phyloP scores from a whole-genome alignment of 257 asterid genomes.

The Fraxinus pennsylvanica region DNA sequence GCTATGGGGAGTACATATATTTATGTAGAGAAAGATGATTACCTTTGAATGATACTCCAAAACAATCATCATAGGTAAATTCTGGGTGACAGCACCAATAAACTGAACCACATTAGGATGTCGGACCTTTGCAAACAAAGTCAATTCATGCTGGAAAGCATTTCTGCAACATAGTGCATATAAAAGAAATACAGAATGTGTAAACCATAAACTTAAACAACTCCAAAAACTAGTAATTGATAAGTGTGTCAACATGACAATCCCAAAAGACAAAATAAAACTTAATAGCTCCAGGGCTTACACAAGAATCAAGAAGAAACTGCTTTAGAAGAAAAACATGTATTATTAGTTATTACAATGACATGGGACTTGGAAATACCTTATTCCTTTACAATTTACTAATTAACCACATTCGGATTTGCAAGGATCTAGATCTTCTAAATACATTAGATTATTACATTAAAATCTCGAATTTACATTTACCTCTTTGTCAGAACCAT shows the following conservation, averaged over 20 bases:
- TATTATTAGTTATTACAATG: not conserved
- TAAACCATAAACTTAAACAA: not conserved
- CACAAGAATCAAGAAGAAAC: conserved; percentile 1
- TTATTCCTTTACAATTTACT: not conserved
- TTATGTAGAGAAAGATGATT: conserved; percentile 25
- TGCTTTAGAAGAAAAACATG: not conserved
- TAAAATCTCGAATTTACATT: not conserved
- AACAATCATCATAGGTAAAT: conserved; percentile 95
- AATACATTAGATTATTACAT: not conserved
- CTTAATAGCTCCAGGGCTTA: not conserved
- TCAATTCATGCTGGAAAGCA: conserved; percentile 78
- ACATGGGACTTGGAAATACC: not conserved
- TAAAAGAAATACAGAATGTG: conserved; percentile 23
- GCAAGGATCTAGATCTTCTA: not conserved
- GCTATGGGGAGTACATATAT: not conserved
- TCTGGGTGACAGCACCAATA: conserved; percentile 98
- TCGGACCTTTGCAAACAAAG: conserved; percentile 85
- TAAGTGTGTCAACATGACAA: not conserved
- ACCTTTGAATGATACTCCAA: conserved; percentile 80
- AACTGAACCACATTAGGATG: conserved; percentile 98
- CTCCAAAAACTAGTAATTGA: not conserved
- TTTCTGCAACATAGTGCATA: conserved; percentile 54
- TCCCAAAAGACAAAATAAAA: not conserved
- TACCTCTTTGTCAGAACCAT: not conserved
- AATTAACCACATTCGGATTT: not conserved